These are phyloP conservation scores for Cenchrus americanus DNA, from an alignment of 176 grass and related monocot species.

Conservation along the genomic window DNA sequence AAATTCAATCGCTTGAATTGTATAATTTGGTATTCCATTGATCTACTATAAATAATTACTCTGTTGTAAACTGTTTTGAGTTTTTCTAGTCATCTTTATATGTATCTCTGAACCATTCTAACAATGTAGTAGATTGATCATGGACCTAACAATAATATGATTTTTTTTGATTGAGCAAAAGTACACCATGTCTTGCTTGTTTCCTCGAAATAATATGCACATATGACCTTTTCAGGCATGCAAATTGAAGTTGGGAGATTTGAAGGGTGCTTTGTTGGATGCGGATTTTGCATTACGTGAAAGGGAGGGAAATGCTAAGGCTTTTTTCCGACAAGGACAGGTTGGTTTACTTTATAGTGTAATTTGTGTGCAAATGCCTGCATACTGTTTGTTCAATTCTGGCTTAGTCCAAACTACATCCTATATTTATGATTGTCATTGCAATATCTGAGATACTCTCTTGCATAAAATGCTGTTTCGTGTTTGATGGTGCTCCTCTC, in stretches of 20 bases:
- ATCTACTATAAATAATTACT: slow-evolving; percentile 3
- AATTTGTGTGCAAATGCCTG: neutral
- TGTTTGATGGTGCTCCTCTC: neutral
- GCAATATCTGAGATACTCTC: neutral
- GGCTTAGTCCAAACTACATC: slow-evolving; percentile 5
- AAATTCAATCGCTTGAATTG: slow-evolving; percentile 9
- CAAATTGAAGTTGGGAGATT: slow-evolving; percentile 96
- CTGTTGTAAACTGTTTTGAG: neutral
- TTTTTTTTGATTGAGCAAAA: neutral
- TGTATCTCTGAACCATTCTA: slow-evolving; percentile 3
- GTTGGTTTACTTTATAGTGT: slow-evolving; percentile 52
- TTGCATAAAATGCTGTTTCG: neutral
- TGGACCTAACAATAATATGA: neutral
- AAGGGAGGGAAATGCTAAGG: slow-evolving; percentile 95
- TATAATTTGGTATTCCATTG: neutral
- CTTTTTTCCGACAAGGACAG: slow-evolving; percentile 98
- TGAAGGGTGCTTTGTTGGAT: slow-evolving; percentile 87
- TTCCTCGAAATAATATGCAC: slow-evolving; percentile 25
- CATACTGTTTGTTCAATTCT: slow-evolving; percentile 21
- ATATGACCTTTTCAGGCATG: slow-evolving; percentile 63
- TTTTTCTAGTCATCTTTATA: neutral
- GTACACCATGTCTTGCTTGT: neutral
- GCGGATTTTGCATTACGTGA: slow-evolving; percentile 97
- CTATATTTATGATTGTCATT: neutral
- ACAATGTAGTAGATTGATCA: neutral